phyloP scores from a whole-genome alignment of 257 asterid genomes.

The Thymus quinquecostatus region DNA sequence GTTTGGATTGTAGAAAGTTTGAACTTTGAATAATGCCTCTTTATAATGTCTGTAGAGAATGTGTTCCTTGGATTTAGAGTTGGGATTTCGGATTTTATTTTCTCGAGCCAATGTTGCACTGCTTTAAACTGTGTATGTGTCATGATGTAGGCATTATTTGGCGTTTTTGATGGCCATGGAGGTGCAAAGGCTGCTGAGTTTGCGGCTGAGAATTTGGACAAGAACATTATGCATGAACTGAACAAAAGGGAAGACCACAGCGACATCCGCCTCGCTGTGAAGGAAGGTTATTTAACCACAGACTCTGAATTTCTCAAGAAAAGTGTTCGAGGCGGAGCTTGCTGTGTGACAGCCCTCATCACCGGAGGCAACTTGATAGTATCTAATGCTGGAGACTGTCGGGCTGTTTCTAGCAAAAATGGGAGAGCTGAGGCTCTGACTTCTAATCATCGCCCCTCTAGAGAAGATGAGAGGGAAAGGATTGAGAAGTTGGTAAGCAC shows the following conservation, averaged over 20 bases:
- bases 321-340: constrained; percentile 70
- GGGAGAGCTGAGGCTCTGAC: constrained; percentile 82
- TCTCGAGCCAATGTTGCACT: neutral
- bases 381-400: constrained; percentile 92
- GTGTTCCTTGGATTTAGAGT: neutral
- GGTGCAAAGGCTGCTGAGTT: constrained; percentile 79
- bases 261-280: constrained; percentile 46
- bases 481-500: constrained; percentile 73
- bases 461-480: constrained; percentile 67
- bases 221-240: constrained; percentile 56
- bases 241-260: constrained; percentile 34
- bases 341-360: constrained; percentile 80
- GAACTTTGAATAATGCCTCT: neutral
- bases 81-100: neutral
- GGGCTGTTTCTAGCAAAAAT: constrained; percentile 68
- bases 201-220: constrained; percentile 62
- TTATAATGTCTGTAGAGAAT: neutral
- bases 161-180: constrained; percentile 82
- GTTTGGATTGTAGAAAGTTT: neutral
- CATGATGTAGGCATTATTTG: constrained; percentile 58
- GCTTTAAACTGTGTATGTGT: neutral
- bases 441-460: constrained; percentile 78
- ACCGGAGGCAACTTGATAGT: constrained; percentile 58
- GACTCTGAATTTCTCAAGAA: constrained; percentile 66
- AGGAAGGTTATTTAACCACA: constrained; percentile 67